phyloP scores from a whole-genome alignment of 345 rosid species.

The Jatropha curcas region DNA sequence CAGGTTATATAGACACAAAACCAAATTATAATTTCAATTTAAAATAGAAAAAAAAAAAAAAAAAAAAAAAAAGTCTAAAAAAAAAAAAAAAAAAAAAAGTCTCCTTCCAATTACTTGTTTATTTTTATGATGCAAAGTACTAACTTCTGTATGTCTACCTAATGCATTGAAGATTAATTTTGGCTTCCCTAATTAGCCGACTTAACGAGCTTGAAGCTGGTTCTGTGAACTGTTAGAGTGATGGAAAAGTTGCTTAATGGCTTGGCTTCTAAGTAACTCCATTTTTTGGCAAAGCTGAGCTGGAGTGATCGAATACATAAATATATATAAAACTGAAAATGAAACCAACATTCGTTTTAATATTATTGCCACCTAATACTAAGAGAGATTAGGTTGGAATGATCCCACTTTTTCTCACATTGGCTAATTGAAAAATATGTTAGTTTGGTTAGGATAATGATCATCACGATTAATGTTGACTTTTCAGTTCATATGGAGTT shows the following conservation, averaged over 20 bases:
- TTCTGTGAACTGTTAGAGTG: no score
- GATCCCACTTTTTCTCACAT: slow-evolving; percentile 11
- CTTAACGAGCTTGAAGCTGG: no score
- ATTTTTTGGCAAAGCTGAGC: not conserved
- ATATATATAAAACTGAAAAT: no score
- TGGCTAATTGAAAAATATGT: not conserved
- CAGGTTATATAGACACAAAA: not conserved
- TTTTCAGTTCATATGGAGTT: not conserved
- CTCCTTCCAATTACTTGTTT: no score
- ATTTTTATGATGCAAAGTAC: not conserved
- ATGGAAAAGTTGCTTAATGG: not conserved
- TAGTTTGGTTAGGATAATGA: slow-evolving; percentile 7
- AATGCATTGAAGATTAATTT: slow-evolving; percentile 10
- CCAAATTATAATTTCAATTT: no score
- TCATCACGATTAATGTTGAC: slow-evolving; percentile 1
- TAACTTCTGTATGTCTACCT: slow-evolving; percentile 13
- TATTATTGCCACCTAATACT: slow-evolving; percentile 14
- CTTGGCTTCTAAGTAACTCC: slow-evolving; percentile 4
- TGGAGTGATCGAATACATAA: no score
- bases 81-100: no score
- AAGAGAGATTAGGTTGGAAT: slow-evolving; percentile 26
- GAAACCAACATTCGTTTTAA: not conserved
- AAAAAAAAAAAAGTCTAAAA: no score
- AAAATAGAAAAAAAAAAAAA: no score
- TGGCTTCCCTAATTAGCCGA: not conserved